These are phyloP conservation scores for Isoetes taiwanensis DNA, from an alignment of 75 land plant genomes.

Conservation along the genomic window DNA sequence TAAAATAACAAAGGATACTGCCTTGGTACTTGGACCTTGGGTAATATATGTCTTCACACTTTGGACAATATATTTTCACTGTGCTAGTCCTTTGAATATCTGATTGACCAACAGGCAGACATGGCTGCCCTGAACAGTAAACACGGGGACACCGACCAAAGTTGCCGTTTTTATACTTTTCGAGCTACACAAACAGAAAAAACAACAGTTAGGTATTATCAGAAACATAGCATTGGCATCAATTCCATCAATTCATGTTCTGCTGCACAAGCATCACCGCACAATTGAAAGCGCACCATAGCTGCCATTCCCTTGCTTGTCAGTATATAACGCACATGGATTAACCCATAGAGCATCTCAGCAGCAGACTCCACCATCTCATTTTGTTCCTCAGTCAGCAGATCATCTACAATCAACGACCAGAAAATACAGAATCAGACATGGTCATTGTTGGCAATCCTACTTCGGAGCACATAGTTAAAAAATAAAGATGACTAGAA, in stretches of 20 bases:
- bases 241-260: neutral
- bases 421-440: too few relatives aligned
- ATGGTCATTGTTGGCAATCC: too few relatives aligned
- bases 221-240: neutral
- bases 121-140: constrained; percentile 68
- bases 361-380: constrained; percentile 70
- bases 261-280: neutral
- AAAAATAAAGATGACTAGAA: too few relatives aligned
- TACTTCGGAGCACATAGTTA: too few relatives aligned
- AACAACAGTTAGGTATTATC: neutral
- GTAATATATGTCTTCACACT: constrained; percentile 75
- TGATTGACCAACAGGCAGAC: constrained; percentile 72
- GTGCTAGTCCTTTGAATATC: constrained; percentile 71
- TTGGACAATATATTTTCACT: constrained; percentile 75
- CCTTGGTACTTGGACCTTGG: constrained; percentile 49
- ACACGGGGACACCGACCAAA: constrained; percentile 85
- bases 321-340: constrained; percentile 58
- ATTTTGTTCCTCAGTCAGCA: constrained; percentile 54
- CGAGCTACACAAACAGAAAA: constrained; percentile 33
- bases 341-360: constrained; percentile 63
- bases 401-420: constrained; percentile 43
- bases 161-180: constrained; percentile 61
- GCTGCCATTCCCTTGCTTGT: constrained; percentile 71
- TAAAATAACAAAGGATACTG: constrained; percentile 28
- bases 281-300: constrained; percentile 29